Evolutionary conservation across 2,329 filamentous ascomycete genomes (phyloP).

Genomic region (Hortaea werneckii): DNA sequence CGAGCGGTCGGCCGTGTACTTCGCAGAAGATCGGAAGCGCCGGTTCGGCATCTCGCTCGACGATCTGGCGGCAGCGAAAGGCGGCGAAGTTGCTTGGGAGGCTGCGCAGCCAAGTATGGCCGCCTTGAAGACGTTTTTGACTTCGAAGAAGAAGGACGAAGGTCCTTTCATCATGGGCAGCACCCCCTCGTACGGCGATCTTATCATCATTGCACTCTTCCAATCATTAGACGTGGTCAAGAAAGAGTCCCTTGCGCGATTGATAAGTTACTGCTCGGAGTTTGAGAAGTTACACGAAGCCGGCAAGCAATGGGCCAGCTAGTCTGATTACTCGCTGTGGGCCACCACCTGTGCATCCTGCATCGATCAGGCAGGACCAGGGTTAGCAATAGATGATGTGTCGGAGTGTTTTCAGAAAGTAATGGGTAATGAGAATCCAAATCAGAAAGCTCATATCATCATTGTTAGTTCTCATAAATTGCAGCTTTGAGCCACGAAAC

Average conservation of each 20-base stretch:
- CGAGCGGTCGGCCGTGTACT: conserved; percentile 44
- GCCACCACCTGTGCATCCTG: too few species aligned
- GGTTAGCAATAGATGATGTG: too few species aligned
- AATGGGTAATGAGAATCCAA: too few species aligned
- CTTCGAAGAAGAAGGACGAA: conserved; percentile 32
- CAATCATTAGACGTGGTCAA: conserved; percentile 26
- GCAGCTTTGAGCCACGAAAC: too few species aligned
- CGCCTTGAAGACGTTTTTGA: conserved; percentile 36
- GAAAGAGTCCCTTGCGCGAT: conserved; percentile 25
- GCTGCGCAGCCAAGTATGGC: conserved; percentile 29
- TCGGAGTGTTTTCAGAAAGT: too few species aligned
- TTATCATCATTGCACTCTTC: conserved; percentile 41
- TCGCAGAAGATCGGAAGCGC: conserved; percentile 41
- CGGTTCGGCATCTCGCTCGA: conserved; percentile 42
- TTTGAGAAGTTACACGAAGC: conserved; percentile 30
- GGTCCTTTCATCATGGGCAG: conserved; percentile 55
- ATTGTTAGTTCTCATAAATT: too few species aligned
- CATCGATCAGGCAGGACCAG: too few species aligned
- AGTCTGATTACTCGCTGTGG: conserved; percentile 7
- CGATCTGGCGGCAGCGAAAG: conserved; percentile 22
- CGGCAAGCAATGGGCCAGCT: conserved; percentile 31
- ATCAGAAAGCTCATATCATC: too few species aligned
- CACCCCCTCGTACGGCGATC: conserved; percentile 46
- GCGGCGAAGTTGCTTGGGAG: conserved; percentile 42
- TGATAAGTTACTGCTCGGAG: conserved; percentile 29